Evolutionary conservation across 176 grass and related monocot species (phyloP).

Genomic region (Bothriochloa decipiens): DNA sequence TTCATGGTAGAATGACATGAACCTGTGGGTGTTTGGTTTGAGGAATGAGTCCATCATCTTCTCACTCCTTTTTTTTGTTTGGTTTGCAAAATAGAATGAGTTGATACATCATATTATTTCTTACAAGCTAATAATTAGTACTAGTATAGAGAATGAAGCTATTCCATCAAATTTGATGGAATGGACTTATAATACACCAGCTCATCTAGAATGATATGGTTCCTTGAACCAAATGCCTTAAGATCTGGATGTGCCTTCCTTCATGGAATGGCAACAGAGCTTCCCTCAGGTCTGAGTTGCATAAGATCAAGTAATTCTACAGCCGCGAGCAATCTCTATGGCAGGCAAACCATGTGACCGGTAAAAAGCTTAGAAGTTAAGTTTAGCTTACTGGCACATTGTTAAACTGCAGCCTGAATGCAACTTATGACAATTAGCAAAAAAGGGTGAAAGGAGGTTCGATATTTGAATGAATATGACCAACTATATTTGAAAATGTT

Average conservation of each 20-base stretch:
- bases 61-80: too few species aligned
- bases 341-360: neutral
- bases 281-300: neutral
- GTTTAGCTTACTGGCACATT: neutral
- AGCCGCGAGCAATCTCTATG: too few species aligned
- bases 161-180: neutral
- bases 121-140: neutral
- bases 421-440: neutral
- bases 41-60: too few species aligned
- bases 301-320: neutral
- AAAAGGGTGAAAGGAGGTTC: neutral
- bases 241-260: neutral
- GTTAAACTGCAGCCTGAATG: neutral
- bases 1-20: too few species aligned
- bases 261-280: neutral
- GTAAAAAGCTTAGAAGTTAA: neutral
- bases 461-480: neutral
- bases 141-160: neutral
- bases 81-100: too few species aligned
- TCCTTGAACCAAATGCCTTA: neutral
- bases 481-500: neutral
- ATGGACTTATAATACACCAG: neutral
- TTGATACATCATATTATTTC: too few species aligned
- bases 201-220: neutral
- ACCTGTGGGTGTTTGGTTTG: too few species aligned